Evolutionary conservation across 73 alveolate species (phyloP).

Genomic region (Stentor coeruleus): DNA sequence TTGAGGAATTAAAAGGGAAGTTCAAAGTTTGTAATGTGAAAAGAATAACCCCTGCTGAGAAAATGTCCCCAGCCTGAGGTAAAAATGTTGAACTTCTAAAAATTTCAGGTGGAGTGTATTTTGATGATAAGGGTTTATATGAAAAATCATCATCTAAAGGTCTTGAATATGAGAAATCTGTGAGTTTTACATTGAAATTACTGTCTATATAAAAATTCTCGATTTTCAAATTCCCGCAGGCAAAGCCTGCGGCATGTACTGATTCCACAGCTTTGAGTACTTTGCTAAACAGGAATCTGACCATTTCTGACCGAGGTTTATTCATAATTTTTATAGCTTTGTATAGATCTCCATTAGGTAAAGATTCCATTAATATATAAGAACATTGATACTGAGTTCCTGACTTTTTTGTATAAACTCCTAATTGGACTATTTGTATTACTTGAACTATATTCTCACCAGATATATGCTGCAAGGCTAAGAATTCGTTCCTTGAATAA

Average conservation of each 20-base stretch:
- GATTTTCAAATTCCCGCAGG: conserved; percentile 78
- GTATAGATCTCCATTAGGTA: conserved; percentile 82
- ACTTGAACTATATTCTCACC: too few species aligned
- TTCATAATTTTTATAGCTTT: conserved; percentile 78
- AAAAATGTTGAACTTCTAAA: conserved; percentile 31
- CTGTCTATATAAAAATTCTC: conserved; percentile 69
- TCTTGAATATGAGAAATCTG: conserved; percentile 67
- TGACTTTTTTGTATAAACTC: conserved; percentile 28
- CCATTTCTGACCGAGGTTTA: conserved; percentile 56
- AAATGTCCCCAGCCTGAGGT: conserved; percentile 47
- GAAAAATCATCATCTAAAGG: conserved; percentile 39
- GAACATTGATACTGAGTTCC: conserved; percentile 35
- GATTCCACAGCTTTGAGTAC: conserved; percentile 67
- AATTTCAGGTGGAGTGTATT: conserved; percentile 68
- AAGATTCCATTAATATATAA: conserved; percentile 62
- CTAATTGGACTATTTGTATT: too few species aligned
- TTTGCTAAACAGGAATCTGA: conserved; percentile 72
- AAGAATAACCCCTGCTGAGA: conserved; percentile 51
- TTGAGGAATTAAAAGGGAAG: too few species aligned
- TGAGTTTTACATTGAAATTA: conserved; percentile 57
- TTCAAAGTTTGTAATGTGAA: too few species aligned
- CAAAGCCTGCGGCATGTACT: conserved; percentile 57
- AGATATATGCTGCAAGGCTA: too few species aligned
- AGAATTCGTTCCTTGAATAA: too few species aligned
- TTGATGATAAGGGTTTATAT: conserved; percentile 51